Conservation (phyloP, 371 early-diverging fungal species). For the Apophysomyces ossiformis region DNA sequence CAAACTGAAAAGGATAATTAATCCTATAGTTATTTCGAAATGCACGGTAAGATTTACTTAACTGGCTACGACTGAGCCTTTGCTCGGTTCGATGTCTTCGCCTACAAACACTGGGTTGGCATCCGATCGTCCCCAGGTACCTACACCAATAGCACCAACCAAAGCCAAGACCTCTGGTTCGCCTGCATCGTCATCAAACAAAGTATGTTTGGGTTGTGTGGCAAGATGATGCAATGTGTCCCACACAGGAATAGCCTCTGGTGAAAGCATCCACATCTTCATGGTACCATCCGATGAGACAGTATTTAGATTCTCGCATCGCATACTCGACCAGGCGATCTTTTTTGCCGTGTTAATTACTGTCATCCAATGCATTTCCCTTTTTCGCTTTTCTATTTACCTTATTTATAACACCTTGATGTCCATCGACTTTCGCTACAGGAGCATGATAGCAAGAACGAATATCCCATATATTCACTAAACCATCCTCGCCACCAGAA, state of each 20-base stretch:
- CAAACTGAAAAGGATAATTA: neutral
- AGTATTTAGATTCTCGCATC: conserved; percentile 60
- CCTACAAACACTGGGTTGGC: conserved; percentile 30
- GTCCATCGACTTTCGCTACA: conserved; percentile 61
- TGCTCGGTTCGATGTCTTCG: conserved; percentile 27
- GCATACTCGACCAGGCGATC: conserved; percentile 68
- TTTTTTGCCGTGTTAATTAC: neutral
- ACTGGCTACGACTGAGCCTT: conserved; percentile 34
- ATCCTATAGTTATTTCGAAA: no score
- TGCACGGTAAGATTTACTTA: neutral
- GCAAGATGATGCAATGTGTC: conserved; percentile 28
- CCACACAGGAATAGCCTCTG: conserved; percentile 26
- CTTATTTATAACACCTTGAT: conserved; percentile 50
- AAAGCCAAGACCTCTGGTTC: conserved; percentile 24
- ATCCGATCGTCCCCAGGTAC: conserved; percentile 38
- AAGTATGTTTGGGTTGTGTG: conserved; percentile 14
- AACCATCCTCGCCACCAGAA: conserved; percentile 66
- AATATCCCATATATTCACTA: conserved; percentile 80
- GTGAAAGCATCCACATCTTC: conserved; percentile 51
- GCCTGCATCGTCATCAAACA: conserved; percentile 18
- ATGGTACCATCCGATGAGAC: conserved; percentile 56
- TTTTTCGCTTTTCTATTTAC: conserved; percentile 24
- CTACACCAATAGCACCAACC: conserved; percentile 33
- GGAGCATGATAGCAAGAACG: conserved; percentile 56
- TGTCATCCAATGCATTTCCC: neutral